Base-by-base conservation (phyloP, 2,329 filamentous ascomycete species). In the Penicillium glabrum region DNA sequence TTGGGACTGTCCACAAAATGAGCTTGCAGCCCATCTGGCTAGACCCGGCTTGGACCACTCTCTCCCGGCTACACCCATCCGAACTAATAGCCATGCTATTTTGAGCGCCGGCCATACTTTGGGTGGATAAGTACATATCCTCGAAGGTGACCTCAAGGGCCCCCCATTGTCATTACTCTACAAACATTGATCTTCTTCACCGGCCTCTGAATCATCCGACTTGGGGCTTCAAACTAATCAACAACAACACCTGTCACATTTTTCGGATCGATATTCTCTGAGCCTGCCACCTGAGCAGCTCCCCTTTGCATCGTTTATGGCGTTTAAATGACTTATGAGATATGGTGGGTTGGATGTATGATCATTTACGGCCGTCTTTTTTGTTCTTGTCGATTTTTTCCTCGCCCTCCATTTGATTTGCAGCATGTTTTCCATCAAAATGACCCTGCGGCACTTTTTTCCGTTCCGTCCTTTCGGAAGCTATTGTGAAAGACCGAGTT, bases 1-100 rank as follows among this genome's bases (percentile, higher is more conserved):
- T 33, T 83, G 83, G 79, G 78, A 82, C 50, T 64, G 62, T 29
- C 61, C 70, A 39, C 68, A 70, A 47, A 69, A 66, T 31, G 66
- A 69, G 29, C 60, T 74, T 47, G 63, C 58, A 44, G 59, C 71
- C 52, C 64, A 70, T 41, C 65, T 68, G 41, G 61, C 68, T 19
- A 68, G 69, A 8, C 61, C 68, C 2, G 66, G 72, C 26, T 66
- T 76, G 57, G 67, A 70, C 54, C 68, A 73, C 48, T 57, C 69
- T 13, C 62, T 76, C 31, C 65, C 71, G 23, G 64, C 75, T 3
- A 65, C 73, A 44, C 53, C 69, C 24, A 59, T 77, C n/a, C 70
- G 74, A 51, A 66, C 72, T 13, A 73, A 65, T 47, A 74, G 69
- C 51, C 76, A 76, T 49, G 70, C 72, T 24, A 77, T 79, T 46